Percentiles rank a stretch among this genome's conserved stretches.
Conservation (phyloP, 169 alveolate genomes). For the Toxoplasma gondii region DNA sequence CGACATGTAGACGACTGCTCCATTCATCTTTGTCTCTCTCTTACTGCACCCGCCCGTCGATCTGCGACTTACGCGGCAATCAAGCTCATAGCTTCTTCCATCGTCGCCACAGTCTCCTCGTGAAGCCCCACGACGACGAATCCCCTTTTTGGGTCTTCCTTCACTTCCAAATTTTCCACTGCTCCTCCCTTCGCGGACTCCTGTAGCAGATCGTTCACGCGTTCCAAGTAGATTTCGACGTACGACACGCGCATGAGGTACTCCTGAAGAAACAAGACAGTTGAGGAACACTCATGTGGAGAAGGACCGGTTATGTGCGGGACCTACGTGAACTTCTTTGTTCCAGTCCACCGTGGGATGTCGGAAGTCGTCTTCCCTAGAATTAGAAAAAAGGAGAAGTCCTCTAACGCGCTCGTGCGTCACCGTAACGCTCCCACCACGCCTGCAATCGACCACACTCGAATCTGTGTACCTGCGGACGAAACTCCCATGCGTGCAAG, state of each 20-base stretch:
- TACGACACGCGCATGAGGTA: constrained; percentile 84
- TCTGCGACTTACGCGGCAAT: constrained; percentile 67
- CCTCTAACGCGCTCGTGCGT: not conserved
- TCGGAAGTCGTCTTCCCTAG: no score
- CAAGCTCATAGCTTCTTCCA: constrained; percentile 81
- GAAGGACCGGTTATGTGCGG: not conserved
- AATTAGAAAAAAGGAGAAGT: no score
- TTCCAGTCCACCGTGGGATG: no score
- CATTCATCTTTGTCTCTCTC: no score
- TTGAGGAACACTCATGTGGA: not conserved
- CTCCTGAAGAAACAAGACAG: constrained; percentile 60
- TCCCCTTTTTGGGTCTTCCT: constrained; percentile 88
- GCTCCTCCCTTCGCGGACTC: constrained; percentile 81
- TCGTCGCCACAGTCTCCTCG: constrained; percentile 81
- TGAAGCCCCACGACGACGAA: constrained; percentile 82
- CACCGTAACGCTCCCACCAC: not conserved
- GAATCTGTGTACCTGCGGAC: no score
- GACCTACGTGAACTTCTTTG: not conserved
- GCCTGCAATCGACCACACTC: no score
- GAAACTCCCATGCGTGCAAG: no score
- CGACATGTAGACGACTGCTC: no score
- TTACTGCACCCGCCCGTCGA: no score
- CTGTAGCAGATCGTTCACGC: constrained; percentile 84
- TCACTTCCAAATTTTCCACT: constrained; percentile 79
- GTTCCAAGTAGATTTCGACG: constrained; percentile 86